A percentile compares a stretch with the other conserved stretches of the same genome.
These are phyloP conservation scores for Fusarium robinianum DNA, from an alignment of 2,329 filamentous ascomycete genomes.

Conservation along the genomic window DNA sequence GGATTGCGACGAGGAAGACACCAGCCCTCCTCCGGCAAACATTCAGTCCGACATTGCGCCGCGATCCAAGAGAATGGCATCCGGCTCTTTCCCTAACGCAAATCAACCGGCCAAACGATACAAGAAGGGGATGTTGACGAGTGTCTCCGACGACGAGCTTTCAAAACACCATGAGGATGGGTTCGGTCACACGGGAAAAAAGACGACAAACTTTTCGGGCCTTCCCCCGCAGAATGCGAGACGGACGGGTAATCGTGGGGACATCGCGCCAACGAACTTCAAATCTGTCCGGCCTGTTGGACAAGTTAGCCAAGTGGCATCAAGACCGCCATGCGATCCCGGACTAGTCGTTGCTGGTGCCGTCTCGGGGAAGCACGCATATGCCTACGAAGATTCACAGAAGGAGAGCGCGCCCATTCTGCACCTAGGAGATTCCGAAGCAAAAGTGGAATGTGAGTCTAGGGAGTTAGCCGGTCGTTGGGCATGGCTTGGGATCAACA, in stretches of 20 bases:
- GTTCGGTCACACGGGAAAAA: constrained; percentile 10
- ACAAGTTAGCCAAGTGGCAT: background rate
- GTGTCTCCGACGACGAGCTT: constrained; percentile 40
- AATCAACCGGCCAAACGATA: constrained; percentile 17
- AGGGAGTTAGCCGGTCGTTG: background rate
- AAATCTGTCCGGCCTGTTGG: background rate
- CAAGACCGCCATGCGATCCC: background rate
- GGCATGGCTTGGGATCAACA: constrained; percentile 32
- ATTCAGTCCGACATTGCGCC: constrained; percentile 31
- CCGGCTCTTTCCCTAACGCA: constrained; percentile 2
- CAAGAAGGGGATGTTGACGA: constrained; percentile 2
- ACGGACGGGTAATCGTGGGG: constrained; percentile 26
- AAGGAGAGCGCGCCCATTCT: constrained; percentile 4
- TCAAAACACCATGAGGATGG: constrained; percentile 3
- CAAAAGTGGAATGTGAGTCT: constrained; percentile 1
- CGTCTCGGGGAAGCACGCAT: constrained; percentile 27
- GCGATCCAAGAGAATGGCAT: constrained; percentile 11
- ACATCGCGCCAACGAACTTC: constrained; percentile 37
- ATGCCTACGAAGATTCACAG: background rate
- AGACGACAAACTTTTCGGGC: constrained; percentile 19
- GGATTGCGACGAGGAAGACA: background rate
- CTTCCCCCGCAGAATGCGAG: constrained; percentile 9
- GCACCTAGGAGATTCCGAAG: constrained; percentile 7
- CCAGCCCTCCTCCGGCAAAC: constrained; percentile 26
- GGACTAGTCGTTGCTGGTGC: constrained; percentile 30